Evolutionary conservation across 2,329 filamentous ascomycete species (phyloP).

Genomic region (Chaetothyriales sp.): DNA sequence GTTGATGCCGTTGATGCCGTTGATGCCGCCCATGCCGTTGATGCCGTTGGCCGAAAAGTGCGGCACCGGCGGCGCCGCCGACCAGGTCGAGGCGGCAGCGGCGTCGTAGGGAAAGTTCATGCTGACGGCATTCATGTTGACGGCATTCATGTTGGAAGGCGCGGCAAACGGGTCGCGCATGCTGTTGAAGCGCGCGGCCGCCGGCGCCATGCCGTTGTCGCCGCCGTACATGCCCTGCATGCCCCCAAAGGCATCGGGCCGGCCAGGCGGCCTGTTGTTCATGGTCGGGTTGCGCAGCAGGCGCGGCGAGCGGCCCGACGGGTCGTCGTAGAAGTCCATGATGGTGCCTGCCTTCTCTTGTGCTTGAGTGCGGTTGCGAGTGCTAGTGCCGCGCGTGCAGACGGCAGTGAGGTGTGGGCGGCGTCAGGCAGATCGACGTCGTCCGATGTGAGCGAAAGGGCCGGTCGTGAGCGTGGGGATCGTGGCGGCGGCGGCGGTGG

Average conservation of each 20-base stretch:
- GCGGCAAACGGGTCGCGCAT: conserved; percentile 34
- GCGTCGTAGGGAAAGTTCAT: conserved; percentile 54
- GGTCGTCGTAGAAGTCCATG: conserved; percentile 63
- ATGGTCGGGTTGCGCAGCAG: conserved; percentile 52
- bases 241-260: conserved; percentile 57
- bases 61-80: conserved; percentile 55
- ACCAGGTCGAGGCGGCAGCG: conserved; percentile 61
- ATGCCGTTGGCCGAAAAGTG: conserved; percentile 37
- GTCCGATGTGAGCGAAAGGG: too few species aligned
- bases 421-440: too few species aligned
- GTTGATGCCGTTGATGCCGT: conserved; percentile 21
- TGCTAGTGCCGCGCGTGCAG: not conserved
- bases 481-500: too few species aligned
- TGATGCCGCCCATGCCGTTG: conserved; percentile 5
- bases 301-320: conserved; percentile 58
- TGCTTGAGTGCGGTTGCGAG: not conserved
- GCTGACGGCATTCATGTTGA: conserved; percentile 42
- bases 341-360: not conserved
- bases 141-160: conserved; percentile 37
- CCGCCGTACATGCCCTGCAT: conserved; percentile 55
- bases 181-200: conserved; percentile 42
- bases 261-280: conserved; percentile 49
- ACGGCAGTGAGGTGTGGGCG: too few species aligned
- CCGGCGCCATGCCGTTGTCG: conserved; percentile 41
- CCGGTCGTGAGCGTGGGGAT: too few species aligned